phyloP scores from a whole-genome alignment of 106 monocot species.

The Ottelia alismoides region DNA sequence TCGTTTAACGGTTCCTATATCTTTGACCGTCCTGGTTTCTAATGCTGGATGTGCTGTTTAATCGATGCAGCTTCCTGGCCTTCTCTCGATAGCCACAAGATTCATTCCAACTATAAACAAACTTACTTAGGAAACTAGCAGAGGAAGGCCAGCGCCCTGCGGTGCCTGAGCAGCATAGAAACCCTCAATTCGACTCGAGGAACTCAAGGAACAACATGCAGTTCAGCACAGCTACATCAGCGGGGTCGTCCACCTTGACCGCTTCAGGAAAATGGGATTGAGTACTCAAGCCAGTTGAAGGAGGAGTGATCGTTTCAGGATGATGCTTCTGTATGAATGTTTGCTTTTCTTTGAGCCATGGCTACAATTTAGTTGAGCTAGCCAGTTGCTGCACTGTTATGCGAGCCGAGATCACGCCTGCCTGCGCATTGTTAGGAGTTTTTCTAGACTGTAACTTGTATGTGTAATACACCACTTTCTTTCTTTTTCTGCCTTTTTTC shows the following conservation, averaged over 20 bases:
- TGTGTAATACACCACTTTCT: no score
- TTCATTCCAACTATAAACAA: slow-evolving; percentile 34
- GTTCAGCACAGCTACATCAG: slow-evolving; percentile 21
- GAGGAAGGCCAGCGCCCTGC: slow-evolving; percentile 14
- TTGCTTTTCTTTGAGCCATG: no score
- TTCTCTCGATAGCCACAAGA: slow-evolving; percentile 34
- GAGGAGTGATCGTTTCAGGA: no score
- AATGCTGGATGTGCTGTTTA: background rate
- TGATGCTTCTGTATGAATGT: no score
- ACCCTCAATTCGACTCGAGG: slow-evolving; percentile 1
- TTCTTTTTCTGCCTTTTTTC: no score
- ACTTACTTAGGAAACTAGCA: slow-evolving; percentile 25
- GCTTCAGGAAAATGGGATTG: background rate
- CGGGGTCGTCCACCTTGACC: slow-evolving; percentile 27
- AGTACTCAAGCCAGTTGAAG: background rate
- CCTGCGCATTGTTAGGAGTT: no score
- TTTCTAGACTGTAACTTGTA: no score
- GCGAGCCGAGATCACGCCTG: no score
- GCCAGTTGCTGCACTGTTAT: no score
- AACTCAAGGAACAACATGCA: slow-evolving; percentile 22
- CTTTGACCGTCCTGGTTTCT: background rate
- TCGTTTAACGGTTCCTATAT: background rate
- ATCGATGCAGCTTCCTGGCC: slow-evolving; percentile 34
- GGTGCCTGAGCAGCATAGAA: slow-evolving; percentile 5
- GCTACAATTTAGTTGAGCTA: no score